phyloP scores from a whole-genome alignment of 768 basidiomycete species.

The Gautieria morchelliformis region DNA sequence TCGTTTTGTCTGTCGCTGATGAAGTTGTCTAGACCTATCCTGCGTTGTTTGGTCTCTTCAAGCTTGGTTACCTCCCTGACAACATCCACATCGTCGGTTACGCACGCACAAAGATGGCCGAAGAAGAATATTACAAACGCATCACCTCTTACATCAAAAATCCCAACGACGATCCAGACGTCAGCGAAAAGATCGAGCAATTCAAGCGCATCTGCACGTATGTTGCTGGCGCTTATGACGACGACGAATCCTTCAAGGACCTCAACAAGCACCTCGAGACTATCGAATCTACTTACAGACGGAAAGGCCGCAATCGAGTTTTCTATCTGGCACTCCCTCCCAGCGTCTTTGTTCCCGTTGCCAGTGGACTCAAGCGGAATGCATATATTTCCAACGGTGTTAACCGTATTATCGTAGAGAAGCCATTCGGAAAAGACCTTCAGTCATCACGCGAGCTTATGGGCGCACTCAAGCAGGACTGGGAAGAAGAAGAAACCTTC shows the following conservation, averaged over 20 bases:
- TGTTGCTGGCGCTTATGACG: slow-evolving; percentile 82
- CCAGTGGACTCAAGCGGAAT: slow-evolving; percentile 70
- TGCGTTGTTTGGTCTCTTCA: slow-evolving; percentile 85
- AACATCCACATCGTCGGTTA: slow-evolving; percentile 91
- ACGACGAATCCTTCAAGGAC: slow-evolving; percentile 64
- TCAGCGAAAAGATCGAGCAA: slow-evolving; percentile 56
- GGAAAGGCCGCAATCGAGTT: slow-evolving; percentile 60
- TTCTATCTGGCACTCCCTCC: slow-evolving; percentile 98
- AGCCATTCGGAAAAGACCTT: slow-evolving; percentile 95
- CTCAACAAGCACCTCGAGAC: slow-evolving; percentile 68
- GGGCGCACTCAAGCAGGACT: slow-evolving; percentile 68
- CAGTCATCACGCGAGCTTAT: slow-evolving; percentile 76
- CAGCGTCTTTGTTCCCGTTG: slow-evolving; percentile 89
- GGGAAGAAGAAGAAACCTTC: slow-evolving; percentile 97
- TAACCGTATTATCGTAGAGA: slow-evolving; percentile 95
- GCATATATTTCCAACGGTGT: slow-evolving; percentile 66
- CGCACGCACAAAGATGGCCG: slow-evolving; percentile 91
- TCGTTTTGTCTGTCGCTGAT: slow-evolving; percentile 7
- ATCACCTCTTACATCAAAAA: slow-evolving; percentile 80
- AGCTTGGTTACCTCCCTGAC: slow-evolving; percentile 68
- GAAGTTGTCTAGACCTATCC: slow-evolving; percentile 68
- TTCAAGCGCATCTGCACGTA: slow-evolving; percentile 81
- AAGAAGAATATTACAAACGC: slow-evolving; percentile 76
- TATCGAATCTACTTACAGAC: slow-evolving; percentile 64
- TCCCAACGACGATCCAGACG: slow-evolving; percentile 47